A percentile compares a stretch with the other conserved stretches of the same genome.
Conservation (phyloP, 1,284 basidiomycete species). For the Vanrija sp. region DNA sequence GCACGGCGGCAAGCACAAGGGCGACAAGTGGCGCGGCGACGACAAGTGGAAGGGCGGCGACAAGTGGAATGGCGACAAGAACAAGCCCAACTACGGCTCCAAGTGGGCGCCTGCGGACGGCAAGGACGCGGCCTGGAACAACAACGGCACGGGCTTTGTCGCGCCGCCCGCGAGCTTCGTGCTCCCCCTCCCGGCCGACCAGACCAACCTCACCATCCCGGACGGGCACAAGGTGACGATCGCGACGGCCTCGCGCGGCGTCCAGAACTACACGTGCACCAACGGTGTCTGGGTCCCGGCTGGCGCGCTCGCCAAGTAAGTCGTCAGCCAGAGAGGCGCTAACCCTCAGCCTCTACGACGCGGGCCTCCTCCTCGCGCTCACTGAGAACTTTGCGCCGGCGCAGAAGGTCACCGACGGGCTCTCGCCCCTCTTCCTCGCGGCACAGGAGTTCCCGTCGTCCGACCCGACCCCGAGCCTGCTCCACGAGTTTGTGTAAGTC, state of each 20-base stretch:
- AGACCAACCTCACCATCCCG: constrained; percentile 9
- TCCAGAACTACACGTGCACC: constrained; percentile 40
- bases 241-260: constrained; percentile 27
- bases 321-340: neutral
- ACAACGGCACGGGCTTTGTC: too few relatives aligned
- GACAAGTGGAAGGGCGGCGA: too few relatives aligned
- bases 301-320: constrained; percentile 37
- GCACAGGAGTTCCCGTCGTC: neutral
- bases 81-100: too few relatives aligned
- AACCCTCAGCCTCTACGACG: constrained; percentile 54
- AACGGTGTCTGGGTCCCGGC: constrained; percentile 23
- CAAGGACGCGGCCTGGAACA: too few relatives aligned
- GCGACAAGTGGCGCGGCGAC: too few relatives aligned
- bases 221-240: constrained; percentile 11
- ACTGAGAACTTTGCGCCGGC: too few relatives aligned
- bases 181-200: too few relatives aligned
- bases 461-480: neutral
- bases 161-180: too few relatives aligned
- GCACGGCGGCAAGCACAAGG: too few relatives aligned
- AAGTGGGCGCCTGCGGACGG: too few relatives aligned
- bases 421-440: constrained; percentile 21
- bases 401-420: constrained; percentile 6
- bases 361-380: constrained; percentile 51
- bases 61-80: too few relatives aligned
- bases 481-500: constrained; percentile 49